Base-by-base conservation (phyloP, 192 early-diverging fungal species). In the Dissophora ornata region DNA sequence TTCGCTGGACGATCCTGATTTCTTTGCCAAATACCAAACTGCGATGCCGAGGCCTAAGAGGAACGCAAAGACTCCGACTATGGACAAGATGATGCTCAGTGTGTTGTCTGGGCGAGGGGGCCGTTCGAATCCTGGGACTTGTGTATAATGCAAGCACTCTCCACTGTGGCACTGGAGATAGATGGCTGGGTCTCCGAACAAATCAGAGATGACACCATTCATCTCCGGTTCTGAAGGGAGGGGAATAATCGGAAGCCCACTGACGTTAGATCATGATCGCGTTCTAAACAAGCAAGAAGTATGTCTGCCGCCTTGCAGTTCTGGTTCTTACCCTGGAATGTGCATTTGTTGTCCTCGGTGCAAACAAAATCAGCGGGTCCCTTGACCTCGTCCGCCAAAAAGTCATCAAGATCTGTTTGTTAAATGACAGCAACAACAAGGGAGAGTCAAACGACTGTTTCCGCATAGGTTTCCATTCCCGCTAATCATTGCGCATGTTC, bases 141-240 rank as follows among this genome's bases (percentile, higher is more conserved):
- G 88, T 26, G 89, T 91, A 59, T 92, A 91, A 75, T 96, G 94
- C 48, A 96, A 62, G 67, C 96, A 97, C 79, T 96, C 94, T 26
- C 96, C 94, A 36, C 90, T 89, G 48, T 80, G 69, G 62, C 96
- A 97, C 19, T 79, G 58, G 70, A 97, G 83, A 28, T 87, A 88
- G 67, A 97, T 95, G 16, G 89, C 88, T 25, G 86, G 83, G 50
- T 97, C 96, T 32, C 92, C 94, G 84, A 96, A 94, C 33, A 96
- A 82, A 4, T 80, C 56, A 9, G 81, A 80, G 26, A 97, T 96
- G 22, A 94, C 82, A n/a, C 90, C 86, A 74, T 95, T 91, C 88
- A 96, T 94, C 30, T 89, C 89, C 10, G 89, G 88, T 66, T 95
- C 90, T 84, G 84, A 71, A 21, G 45, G 40, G 51, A 34, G 22